Percentiles rank a stretch among this genome's conserved stretches.
phyloP scores from a whole-genome alignment of 371 early-diverging fungal genomes.

The Mortierella sp. region DNA sequence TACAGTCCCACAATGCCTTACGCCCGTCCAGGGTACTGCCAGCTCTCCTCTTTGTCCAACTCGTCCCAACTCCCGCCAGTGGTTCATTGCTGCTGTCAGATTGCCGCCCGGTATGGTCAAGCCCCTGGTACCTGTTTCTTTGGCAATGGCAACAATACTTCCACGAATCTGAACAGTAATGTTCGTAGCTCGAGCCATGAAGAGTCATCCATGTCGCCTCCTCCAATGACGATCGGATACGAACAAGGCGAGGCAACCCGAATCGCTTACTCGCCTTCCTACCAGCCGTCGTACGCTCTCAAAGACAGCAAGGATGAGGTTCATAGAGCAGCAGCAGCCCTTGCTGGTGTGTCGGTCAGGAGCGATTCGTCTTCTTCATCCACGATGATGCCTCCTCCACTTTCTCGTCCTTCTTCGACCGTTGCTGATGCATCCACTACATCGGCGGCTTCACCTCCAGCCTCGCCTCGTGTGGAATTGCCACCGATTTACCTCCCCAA shows the following conservation, averaged over 20 bases:
- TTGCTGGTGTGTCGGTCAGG: conserved; percentile 6
- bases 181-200: conserved; percentile 19
- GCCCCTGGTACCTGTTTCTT: conserved; percentile 37
- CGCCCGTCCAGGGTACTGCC: conserved; percentile 33
- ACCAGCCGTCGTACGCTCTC: conserved; percentile 31
- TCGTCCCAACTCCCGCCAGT: conserved; percentile 9
- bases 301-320: conserved; percentile 18
- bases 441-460: conserved; percentile 8
- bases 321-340: conserved; percentile 15
- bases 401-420: background rate
- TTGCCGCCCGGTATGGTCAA: conserved; percentile 36
- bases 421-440: background rate
- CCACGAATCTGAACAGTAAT: no score
- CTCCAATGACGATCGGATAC: conserved; percentile 8
- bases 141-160: conserved; percentile 14
- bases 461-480: conserved; percentile 22
- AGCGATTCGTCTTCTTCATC: conserved; percentile 7
- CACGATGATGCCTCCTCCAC: conserved; percentile 5
- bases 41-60: conserved; percentile 12
- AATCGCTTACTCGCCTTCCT: conserved; percentile 43
- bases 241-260: conserved; percentile 17
- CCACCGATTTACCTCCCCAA: conserved; percentile 26
- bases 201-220: conserved; percentile 2
- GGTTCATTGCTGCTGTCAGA: conserved; percentile 46
- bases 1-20: conserved; percentile 25